phyloP scores from a whole-genome alignment of 768 basidiomycete genomes.

The Tricholoma terreum region DNA sequence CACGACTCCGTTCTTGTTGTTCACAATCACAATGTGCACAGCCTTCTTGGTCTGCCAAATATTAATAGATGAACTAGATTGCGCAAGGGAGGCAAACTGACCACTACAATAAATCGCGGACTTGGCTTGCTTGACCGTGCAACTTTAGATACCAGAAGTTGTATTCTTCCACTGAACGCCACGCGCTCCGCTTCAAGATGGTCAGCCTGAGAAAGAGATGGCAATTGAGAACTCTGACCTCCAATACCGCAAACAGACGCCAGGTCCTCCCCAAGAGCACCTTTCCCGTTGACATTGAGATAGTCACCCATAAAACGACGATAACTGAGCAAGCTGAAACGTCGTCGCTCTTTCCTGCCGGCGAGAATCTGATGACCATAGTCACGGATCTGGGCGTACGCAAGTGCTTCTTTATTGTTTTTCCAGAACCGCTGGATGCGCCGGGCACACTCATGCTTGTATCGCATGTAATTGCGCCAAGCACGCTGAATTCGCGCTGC shows the following conservation, averaged over 20 bases:
- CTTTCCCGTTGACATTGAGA: slow-evolving; percentile 82
- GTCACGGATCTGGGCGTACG: slow-evolving; percentile 87
- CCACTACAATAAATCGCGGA: slow-evolving; percentile 87
- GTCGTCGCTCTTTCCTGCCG: slow-evolving; percentile 86
- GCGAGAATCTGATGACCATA: slow-evolving; percentile 93
- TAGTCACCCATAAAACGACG: slow-evolving; percentile 97
- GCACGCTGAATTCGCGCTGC: slow-evolving; percentile 94
- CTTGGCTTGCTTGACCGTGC: slow-evolving; percentile 87
- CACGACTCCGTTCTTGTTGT: slow-evolving; percentile 56
- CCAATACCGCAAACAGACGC: slow-evolving; percentile 68
- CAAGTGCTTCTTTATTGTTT: slow-evolving; percentile 93
- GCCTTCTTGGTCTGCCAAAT: slow-evolving; percentile 74
- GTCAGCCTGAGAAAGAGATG: not conserved
- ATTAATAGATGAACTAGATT: not conserved
- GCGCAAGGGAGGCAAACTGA: slow-evolving; percentile 39
- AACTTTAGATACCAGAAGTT: slow-evolving; percentile 82
- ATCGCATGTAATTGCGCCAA: slow-evolving; percentile 93
- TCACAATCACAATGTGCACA: slow-evolving; percentile 69
- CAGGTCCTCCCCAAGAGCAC: slow-evolving; percentile 73
- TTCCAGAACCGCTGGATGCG: slow-evolving; percentile 99
- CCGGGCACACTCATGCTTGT: slow-evolving; percentile 91
- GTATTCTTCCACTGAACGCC: slow-evolving; percentile 77
- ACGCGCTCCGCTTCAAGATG: slow-evolving; percentile 61
- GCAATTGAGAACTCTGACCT: slow-evolving; percentile 42
- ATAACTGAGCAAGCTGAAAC: slow-evolving; percentile 92